Percentiles rank a stretch among this genome's conserved stretches.
These are phyloP conservation scores for Penstemon barbatus DNA, from an alignment of 257 asterid genomes.

Conservation along the genomic window DNA sequence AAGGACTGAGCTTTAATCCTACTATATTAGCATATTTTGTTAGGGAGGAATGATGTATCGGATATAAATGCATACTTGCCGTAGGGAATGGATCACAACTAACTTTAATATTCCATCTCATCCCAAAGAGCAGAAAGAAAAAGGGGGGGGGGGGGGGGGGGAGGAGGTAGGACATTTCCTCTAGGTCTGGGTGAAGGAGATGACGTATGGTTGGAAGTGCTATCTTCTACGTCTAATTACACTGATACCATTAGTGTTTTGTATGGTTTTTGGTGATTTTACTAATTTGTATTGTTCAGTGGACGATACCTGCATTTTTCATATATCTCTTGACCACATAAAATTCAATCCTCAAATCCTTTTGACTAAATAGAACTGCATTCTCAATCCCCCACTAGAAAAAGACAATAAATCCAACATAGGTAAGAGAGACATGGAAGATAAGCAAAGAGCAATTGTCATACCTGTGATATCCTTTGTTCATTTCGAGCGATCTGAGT, in stretches of 20 bases:
- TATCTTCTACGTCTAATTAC: background rate
- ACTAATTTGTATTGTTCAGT: background rate
- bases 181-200: too few species aligned
- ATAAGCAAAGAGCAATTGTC: slow-evolving; percentile 13
- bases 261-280: background rate
- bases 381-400: slow-evolving; percentile 15
- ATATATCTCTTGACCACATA: slow-evolving; percentile 13
- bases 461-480: slow-evolving; percentile 94
- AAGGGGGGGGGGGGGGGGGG: background rate
- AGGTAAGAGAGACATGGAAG: background rate
- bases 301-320: slow-evolving; percentile 5
- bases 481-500: slow-evolving; percentile 99
- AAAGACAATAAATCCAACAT: background rate
- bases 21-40: slow-evolving; percentile 3
- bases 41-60: slow-evolving; percentile 14
- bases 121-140: background rate
- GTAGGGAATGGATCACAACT: slow-evolving; percentile 2
- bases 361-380: slow-evolving; percentile 21
- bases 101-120: slow-evolving; percentile 12
- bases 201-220: too few species aligned
- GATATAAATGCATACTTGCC: background rate
- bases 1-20: background rate
- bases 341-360: slow-evolving; percentile 10
- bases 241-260: background rate
- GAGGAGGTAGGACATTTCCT: background rate